phyloP scores from a whole-genome alignment of 75 land plant species.

The Pinus tabuliformis region DNA sequence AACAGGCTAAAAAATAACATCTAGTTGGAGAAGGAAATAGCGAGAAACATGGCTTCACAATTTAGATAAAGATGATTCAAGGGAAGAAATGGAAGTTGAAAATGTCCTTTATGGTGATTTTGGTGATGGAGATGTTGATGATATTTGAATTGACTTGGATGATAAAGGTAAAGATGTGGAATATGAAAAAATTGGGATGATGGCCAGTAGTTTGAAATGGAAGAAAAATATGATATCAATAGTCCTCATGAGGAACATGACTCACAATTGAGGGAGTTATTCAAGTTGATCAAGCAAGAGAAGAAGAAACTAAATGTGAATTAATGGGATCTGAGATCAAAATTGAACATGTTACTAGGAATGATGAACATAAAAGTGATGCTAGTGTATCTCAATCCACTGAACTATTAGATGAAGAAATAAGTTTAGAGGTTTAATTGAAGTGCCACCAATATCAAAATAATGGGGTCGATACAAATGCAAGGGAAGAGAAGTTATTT shows the following conservation, averaged over 20 bases:
- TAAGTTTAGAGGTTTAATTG: not conserved
- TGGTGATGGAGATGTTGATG: slow-evolving; percentile 22
- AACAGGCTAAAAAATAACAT: slow-evolving; percentile 27
- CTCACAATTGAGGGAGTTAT: not conserved
- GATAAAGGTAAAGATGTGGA: not conserved
- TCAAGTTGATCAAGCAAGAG: not conserved
- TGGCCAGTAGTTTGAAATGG: not conserved
- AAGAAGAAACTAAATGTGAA: slow-evolving; percentile 7
- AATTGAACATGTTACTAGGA: not conserved
- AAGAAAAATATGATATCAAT: not conserved
- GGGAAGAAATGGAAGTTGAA: slow-evolving; percentile 32
- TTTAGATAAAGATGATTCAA: slow-evolving; percentile 27
- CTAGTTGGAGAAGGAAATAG: slow-evolving; percentile 53
- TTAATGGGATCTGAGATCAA: not conserved
- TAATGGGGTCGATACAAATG: not conserved
- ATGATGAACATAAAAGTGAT: not conserved
- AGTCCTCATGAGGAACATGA: slow-evolving; percentile 6
- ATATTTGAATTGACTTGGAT: slow-evolving; percentile 12
- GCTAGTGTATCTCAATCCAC: too few species aligned
- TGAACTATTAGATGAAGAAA: not conserved
- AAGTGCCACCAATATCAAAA: not conserved
- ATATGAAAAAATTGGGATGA: slow-evolving; percentile 2
- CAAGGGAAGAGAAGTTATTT: not conserved
- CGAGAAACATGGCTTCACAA: slow-evolving; percentile 20
- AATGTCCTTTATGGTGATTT: slow-evolving; percentile 45